Conservation (phyloP, 805 yeast species). For the Hanseniaspora nectarophila region DNA sequence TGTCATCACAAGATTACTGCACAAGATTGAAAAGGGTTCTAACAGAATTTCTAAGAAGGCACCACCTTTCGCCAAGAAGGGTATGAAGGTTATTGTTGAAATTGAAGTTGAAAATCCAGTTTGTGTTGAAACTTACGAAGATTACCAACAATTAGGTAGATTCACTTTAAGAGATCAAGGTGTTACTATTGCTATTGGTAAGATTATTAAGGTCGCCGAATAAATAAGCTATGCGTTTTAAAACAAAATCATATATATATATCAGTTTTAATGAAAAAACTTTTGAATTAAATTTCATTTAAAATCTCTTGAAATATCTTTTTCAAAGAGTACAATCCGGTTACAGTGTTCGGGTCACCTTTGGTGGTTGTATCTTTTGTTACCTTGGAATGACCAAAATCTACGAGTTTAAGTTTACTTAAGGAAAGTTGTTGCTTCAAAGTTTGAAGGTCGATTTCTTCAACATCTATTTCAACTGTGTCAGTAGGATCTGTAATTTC, state of each 20-base stretch:
- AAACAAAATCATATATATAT: constrained; percentile 8
- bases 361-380: constrained; percentile 24
- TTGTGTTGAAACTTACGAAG: constrained; percentile 84
- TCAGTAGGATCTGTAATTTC: constrained; percentile 24
- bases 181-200: constrained; percentile 95
- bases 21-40: constrained; percentile 91
- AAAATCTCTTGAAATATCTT: background rate
- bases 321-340: background rate
- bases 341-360: background rate
- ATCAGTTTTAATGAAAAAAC: background rate
- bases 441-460: constrained; percentile 23
- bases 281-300: background rate
- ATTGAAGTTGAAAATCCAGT: constrained; percentile 78
- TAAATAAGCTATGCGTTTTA: constrained; percentile 14
- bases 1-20: constrained; percentile 63
- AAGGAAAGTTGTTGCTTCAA: constrained; percentile 27
- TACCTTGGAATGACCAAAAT: constrained; percentile 76
- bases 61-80: constrained; percentile 96
- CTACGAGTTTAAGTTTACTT: constrained; percentile 59
- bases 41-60: constrained; percentile 93
- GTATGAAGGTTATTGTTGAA: constrained; percentile 93
- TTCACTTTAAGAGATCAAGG: constrained; percentile 98
- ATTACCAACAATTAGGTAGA: constrained; percentile 93
- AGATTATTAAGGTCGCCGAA: constrained; percentile 76
- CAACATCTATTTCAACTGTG: constrained; percentile 18